Base-by-base conservation (phyloP, 2,329 filamentous ascomycete genomes). In the Aspergillus calidoustus region DNA sequence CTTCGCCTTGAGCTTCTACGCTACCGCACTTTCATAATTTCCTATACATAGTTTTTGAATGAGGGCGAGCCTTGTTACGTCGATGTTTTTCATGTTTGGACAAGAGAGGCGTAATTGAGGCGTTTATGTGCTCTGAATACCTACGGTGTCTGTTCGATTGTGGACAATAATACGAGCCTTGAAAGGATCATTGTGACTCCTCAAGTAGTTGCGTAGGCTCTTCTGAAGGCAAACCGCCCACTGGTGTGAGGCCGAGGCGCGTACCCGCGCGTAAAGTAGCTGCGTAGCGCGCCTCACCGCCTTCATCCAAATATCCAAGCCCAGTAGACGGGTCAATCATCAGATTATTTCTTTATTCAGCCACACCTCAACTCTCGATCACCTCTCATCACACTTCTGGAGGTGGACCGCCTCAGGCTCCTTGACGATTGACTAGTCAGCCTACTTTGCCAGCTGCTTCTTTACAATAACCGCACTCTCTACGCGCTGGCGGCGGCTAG, bases 111-210 rank as follows among this genome's bases (percentile, higher is more conserved):
- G 57, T 57, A 63, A 60, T 61, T 57, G 55, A 55, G 62, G 60
- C 66, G 3, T 53, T 67, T 64, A 70, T 71, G 68, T 74, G 69
- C 67, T 69, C 62, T 72, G 66, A 68, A 66, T 58, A 66, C 65
- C 62, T 72, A 67, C 41, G 67, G 61, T 67, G 66, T 56, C 54
- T 54, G 22, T 52, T 54, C 57, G 34, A 61, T 57, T 41, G 48
- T 57, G 43, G 22, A 52, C 30, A 50, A 49, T 54, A 25, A 41
- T 41, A 41, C 15, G 34, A 41, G 34, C 13, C 34, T 51, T 38
- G 6, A 25, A 31, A 48, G 17, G 28, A 46, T 28, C 50, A 28
- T 34, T 54, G 59, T n/a, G 30, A 43, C 28, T 46, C 31, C 11
- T 28, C 19, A 8, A 25, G 7, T 7, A 44, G 23, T 13, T 25